These are phyloP conservation scores for Kalaharituber pfeilii DNA, from an alignment of 2,329 filamentous ascomycete genomes.

Conservation along the genomic window DNA sequence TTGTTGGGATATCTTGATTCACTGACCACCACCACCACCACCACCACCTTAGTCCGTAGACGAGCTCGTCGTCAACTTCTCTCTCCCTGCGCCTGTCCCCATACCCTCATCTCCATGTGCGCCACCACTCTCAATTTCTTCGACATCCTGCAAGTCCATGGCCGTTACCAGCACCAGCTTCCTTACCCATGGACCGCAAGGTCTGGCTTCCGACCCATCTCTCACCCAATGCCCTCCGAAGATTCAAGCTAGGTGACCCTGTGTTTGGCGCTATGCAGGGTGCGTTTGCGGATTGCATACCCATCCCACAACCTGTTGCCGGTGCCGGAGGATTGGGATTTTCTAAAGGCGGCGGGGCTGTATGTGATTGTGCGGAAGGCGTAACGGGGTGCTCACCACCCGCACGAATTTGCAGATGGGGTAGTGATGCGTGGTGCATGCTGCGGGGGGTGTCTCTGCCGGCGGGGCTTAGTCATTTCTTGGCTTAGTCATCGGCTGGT, in stretches of 20 bases:
- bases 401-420: slow-evolving; percentile 60
- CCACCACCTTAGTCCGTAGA: slow-evolving; percentile 44
- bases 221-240: slow-evolving; percentile 48
- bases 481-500: too few species aligned
- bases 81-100: slow-evolving; percentile 58
- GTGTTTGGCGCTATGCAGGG: slow-evolving; percentile 82
- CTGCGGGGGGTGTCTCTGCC: slow-evolving; percentile 77
- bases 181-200: slow-evolving; percentile 37
- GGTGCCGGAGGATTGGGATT: slow-evolving; percentile 66
- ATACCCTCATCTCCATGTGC: slow-evolving; percentile 56
- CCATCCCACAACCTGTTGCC: slow-evolving; percentile 54
- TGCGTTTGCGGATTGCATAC: slow-evolving; percentile 63
- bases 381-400: slow-evolving; percentile 65
- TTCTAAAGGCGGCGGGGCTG: slow-evolving; percentile 67
- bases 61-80: slow-evolving; percentile 52
- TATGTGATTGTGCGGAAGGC: slow-evolving; percentile 86
- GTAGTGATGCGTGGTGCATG: slow-evolving; percentile 79
- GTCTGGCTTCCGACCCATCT: slow-evolving; percentile 66
- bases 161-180: slow-evolving; percentile 68
- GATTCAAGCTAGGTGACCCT: slow-evolving; percentile 58
- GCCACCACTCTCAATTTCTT: slow-evolving; percentile 91
- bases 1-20: too few species aligned
- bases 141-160: slow-evolving; percentile 84
- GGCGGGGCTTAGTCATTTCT: too few species aligned
- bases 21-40: slow-evolving; percentile 6